Base-by-base conservation (phyloP, 2,329 filamentous ascomycete genomes). In the Colletotrichum chrysophilum region DNA sequence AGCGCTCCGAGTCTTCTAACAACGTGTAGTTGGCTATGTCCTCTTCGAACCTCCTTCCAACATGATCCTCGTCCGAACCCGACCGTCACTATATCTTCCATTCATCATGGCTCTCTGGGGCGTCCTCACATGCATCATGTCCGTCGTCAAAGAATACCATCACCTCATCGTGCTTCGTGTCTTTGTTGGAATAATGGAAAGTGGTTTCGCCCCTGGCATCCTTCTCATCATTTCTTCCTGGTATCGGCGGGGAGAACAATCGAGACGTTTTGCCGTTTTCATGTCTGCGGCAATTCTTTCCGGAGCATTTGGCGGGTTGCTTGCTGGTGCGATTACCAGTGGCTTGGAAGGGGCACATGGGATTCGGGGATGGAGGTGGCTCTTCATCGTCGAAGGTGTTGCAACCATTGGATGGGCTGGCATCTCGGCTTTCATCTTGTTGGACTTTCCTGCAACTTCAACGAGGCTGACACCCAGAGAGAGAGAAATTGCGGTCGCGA, bases 241-340 rank as follows among this genome's bases (percentile, higher is more conserved):
- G 93, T 95, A 94, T 72, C 82, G 83, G 72, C 78, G 78, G n/a
- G 77, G 77, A 4, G 83, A 84, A 68, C 81, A 83, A 77, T 78
- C 77, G 16, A 82, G 78, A 66, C 80, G 83, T 30, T 83, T 83
- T 38, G 93, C 93, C 6, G 91, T 94, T n/a, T 94, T 94, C 86
- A 95, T 95, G 84, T 93, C 92, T 1, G 92, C 93, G 0, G 93
- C 93, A 2, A 93, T 93, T 0, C 85, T 94, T 0, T 92, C 93
- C 0, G 93, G 93, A 1, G 93, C 90, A 0, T 93, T 93, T 75
- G 91, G 91, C 79, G 91, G 91, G 12, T 85, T 93, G 5, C 86
- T 93, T 13, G 91, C 91, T 1, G 91, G 90, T 3, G 90, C 89
- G 1, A 93, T 93, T 73, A 88, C 87, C 2, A 84, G 89, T n/a